Evolutionary conservation across 306 rosid genomes (phyloP), one percentile per base, ranked within the genome.

Genomic region (Trichosanthes truncata): DNA sequence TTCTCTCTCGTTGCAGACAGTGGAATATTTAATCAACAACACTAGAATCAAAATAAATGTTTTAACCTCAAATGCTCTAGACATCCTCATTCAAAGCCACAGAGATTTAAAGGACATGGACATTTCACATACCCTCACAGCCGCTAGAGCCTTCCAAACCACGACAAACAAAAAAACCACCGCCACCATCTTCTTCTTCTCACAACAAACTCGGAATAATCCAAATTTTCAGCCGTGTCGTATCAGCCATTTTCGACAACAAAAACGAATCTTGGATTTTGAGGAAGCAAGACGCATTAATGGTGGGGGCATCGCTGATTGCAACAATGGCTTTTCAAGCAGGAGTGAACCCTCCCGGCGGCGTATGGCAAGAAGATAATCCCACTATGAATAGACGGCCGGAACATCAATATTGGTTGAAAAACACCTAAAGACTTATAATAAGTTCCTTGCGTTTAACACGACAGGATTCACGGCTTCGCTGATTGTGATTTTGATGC

Each of bases 301-400:
- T 48, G 53, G 53, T 48, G 17, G 53, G 18, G 2, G 18, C 53
- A 13, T 12, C 53, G 18, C 65, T 84, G 9, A 80, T 84, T 25
- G 87, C 84, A 53, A 81, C 84, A 6, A 78, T 81, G 21, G 86
- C 86, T 68, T 83, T 83, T 66, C 83, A 80, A 67, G 86, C 86
- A 46, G 76, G 52, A 7, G 25, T 83, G 46, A 83, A 76, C 26
- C 87, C 87, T 6, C 87, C 87, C 3, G 82, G 87, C 33, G 87
- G 84, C n/a, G 71, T 84, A 51, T 84, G 84, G 84, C 87, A 84
- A 52, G 59, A n/a, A 1, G 59, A 45, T 9, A n/a, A 17, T 17
- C 23, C 23, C 21, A 9, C 59, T 0, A 17, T 17, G 59, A 53
- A 53, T 18, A 23, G 59, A 53, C 59, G 8, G 59, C 23, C 6